Evolutionary conservation across 495 filamentous ascomycete genomes (phyloP).

Genomic region (Xylaria flabelliformis): DNA sequence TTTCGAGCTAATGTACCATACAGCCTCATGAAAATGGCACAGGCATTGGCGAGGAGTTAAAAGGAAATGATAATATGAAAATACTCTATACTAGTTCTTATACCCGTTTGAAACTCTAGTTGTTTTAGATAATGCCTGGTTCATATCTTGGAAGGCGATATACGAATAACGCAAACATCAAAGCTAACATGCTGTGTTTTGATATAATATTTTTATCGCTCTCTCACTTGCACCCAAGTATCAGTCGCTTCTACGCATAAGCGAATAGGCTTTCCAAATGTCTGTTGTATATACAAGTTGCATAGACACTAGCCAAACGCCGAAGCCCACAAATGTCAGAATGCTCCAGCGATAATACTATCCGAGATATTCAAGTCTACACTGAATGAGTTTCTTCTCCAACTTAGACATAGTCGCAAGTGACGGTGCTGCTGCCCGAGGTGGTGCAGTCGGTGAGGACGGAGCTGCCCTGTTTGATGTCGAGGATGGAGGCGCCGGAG

Average conservation of each 20-base stretch:
- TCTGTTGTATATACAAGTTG: constrained; percentile 7
- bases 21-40: constrained; percentile 3
- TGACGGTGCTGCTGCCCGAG: constrained; percentile 47
- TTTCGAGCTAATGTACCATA: constrained; percentile 5
- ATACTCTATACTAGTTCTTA: background rate
- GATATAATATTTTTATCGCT: too few species aligned
- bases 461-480: constrained; percentile 57
- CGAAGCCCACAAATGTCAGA: background rate
- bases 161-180: too few species aligned
- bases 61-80: constrained; percentile 16
- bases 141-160: too few species aligned
- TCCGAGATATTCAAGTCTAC: background rate
- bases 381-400: background rate
- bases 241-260: background rate
- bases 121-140: background rate
- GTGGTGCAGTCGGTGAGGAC: constrained; percentile 56
- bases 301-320: background rate
- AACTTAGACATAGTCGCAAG: constrained; percentile 38
- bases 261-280: background rate
- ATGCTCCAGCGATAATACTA: background rate
- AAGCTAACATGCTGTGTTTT: too few species aligned
- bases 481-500: constrained; percentile 52
- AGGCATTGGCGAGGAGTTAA: constrained; percentile 26
- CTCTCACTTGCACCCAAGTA: too few species aligned
- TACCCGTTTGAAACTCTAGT: background rate